Percentiles rank a stretch among this genome's conserved stretches.
Evolutionary conservation across 2,329 filamentous ascomycete species (phyloP).

Genomic region (Remersonia thermophila): DNA sequence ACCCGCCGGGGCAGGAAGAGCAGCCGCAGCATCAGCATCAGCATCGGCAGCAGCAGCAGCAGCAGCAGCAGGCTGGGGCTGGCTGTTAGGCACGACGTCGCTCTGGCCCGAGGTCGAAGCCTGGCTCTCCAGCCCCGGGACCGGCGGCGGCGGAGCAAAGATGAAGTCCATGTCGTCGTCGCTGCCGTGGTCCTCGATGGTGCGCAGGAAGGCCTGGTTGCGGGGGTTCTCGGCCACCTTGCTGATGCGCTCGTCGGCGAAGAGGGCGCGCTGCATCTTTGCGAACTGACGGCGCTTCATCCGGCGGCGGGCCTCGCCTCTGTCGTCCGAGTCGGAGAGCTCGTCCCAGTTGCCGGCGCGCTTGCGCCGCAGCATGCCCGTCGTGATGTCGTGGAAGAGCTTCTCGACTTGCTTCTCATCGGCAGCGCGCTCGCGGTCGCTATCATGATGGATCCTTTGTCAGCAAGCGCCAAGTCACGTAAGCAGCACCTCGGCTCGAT

Average conservation of each 20-base stretch:
- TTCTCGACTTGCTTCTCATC: conserved; percentile 86
- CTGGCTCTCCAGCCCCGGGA: conserved; percentile 24
- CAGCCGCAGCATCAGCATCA: conserved; percentile 29
- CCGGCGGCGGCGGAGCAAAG: conserved; percentile 28
- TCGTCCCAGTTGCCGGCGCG: conserved; percentile 64
- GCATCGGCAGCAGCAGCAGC: conserved; percentile 15
- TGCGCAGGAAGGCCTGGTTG: conserved; percentile 78
- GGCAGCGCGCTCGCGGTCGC: conserved; percentile 63
- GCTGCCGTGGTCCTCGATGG: conserved; percentile 69
- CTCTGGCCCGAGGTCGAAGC: conserved; percentile 25
- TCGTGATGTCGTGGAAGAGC: conserved; percentile 85
- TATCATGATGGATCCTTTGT: conserved; percentile 23
- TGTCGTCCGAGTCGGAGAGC: conserved; percentile 84
- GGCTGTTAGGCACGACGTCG: conserved; percentile 34
- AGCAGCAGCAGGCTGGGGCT: conserved; percentile 32
- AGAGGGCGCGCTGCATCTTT: conserved; percentile 79
- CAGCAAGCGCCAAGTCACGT: too few species aligned
- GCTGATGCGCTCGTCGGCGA: conserved; percentile 79
- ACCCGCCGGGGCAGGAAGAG: too few species aligned
- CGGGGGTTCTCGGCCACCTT: conserved; percentile 84
- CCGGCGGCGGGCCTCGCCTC: conserved; percentile 61
- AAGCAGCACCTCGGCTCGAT: too few species aligned
- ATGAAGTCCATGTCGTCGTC: conserved; percentile 70
- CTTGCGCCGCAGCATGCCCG: conserved; percentile 74
- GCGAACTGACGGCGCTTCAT: conserved; percentile 81